phyloP scores from a whole-genome alignment of 768 basidiomycete genomes.

The Daedaleopsis nitida region DNA sequence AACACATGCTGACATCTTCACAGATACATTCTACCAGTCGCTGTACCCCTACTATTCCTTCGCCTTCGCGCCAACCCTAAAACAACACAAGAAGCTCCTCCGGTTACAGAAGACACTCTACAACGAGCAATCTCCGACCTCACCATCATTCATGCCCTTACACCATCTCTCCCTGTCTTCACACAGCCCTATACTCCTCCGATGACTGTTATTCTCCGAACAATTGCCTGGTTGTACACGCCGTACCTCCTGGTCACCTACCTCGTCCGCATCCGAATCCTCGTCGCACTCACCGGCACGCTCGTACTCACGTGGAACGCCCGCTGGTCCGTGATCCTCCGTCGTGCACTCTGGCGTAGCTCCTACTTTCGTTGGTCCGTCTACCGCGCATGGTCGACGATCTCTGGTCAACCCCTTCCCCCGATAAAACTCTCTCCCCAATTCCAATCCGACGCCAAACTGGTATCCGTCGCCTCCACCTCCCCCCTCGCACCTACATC shows the following conservation, averaged over 20 bases:
- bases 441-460: slow-evolving; percentile 33
- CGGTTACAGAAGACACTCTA: slow-evolving; percentile 57
- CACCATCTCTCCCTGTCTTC: slow-evolving; percentile 43
- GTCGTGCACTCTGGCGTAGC: slow-evolving; percentile 59
- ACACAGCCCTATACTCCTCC: slow-evolving; percentile 33
- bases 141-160: slow-evolving; percentile 58
- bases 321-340: slow-evolving; percentile 62
- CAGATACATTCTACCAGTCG: slow-evolving; percentile 63
- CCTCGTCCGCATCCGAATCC: slow-evolving; percentile 60
- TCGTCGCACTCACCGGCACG: slow-evolving; percentile 62
- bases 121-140: slow-evolving; percentile 65
- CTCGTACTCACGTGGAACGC: slow-evolving; percentile 63
- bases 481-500: background rate
- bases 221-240: slow-evolving; percentile 54
- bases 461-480: slow-evolving; percentile 23
- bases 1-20: background rate
- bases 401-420: slow-evolving; percentile 60
- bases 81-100: slow-evolving; percentile 24
- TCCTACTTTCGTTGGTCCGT: slow-evolving; percentile 67
- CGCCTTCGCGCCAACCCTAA: slow-evolving; percentile 30
- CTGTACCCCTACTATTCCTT: slow-evolving; percentile 42
- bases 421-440: slow-evolving; percentile 26
- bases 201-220: slow-evolving; percentile 49
- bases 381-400: slow-evolving; percentile 50
- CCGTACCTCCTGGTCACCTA: slow-evolving; percentile 70